phyloP scores from a whole-genome alignment of 1,139 yeast species.

The Kodamaea sp. region DNA sequence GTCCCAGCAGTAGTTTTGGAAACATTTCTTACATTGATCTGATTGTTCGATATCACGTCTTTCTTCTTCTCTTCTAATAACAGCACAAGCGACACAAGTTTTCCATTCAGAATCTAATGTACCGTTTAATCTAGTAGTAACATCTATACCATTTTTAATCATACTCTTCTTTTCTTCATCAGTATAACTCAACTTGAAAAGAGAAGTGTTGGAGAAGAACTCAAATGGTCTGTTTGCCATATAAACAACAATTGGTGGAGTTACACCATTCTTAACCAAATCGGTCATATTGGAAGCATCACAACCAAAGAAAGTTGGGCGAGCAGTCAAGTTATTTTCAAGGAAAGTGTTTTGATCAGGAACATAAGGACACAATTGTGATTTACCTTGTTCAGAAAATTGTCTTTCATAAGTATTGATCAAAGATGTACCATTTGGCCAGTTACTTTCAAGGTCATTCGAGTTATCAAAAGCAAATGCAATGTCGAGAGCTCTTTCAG shows the following conservation, averaged over 20 bases:
- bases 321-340: conserved; percentile 51
- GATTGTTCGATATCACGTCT: conserved; percentile 60
- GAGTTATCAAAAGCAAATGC: conserved; percentile 39
- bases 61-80: conserved; percentile 78
- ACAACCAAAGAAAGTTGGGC: conserved; percentile 86
- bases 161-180: conserved; percentile 56
- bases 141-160: conserved; percentile 78
- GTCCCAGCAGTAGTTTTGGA: conserved; percentile 79
- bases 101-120: conserved; percentile 73
- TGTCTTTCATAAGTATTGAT: conserved; percentile 63
- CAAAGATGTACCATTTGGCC: conserved; percentile 43
- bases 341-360: conserved; percentile 68
- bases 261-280: conserved; percentile 24
- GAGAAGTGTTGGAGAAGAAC: conserved; percentile 65
- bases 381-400: conserved; percentile 57
- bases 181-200: conserved; percentile 62
- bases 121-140: conserved; percentile 65
- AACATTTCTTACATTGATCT: conserved; percentile 71
- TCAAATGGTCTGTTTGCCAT: conserved; percentile 75
- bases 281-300: conserved; percentile 61
- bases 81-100: conserved; percentile 85
- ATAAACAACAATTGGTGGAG: conserved; percentile 75
- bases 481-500: conserved; percentile 33
- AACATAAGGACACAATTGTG: conserved; percentile 76
- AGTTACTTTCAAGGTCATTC: conserved; percentile 36